Conservation (phyloP, 495 filamentous ascomycete genomes). For the Melanomma pulvis-pyrius region DNA sequence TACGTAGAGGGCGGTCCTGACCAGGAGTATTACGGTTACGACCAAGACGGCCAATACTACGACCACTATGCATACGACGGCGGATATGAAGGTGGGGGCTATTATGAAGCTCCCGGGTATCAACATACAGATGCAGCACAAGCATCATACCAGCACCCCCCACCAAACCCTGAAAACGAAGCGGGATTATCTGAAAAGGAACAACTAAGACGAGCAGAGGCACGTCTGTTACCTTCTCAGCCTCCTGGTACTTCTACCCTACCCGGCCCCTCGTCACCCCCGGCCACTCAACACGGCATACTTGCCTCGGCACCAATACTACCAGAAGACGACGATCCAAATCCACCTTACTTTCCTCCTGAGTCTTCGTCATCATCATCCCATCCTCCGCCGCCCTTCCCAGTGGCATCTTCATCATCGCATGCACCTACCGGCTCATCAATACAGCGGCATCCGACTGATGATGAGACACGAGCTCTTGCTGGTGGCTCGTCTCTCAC, state of each 20-base stretch:
- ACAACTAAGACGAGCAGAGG: conserved; percentile 45
- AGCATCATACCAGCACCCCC: neutral
- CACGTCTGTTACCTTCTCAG: conserved; percentile 44
- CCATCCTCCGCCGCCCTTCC: neutral
- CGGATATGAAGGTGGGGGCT: neutral
- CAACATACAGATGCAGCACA: neutral
- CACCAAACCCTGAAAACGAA: conserved; percentile 24
- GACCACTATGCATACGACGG: conserved; percentile 27
- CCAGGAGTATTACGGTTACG: conserved; percentile 46
- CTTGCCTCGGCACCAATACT: conserved; percentile 40
- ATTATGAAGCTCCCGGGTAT: conserved; percentile 29
- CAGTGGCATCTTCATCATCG: neutral
- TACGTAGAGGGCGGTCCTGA: conserved; percentile 9
- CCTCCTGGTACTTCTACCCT: conserved; percentile 36
- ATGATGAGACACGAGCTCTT: conserved; percentile 1
- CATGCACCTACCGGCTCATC: neutral
- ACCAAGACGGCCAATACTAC: conserved; percentile 42
- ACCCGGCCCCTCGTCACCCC: conserved; percentile 19
- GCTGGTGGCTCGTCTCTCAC: conserved; percentile 3
- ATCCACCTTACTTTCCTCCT: conserved; percentile 18
- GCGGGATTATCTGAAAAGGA: conserved; percentile 46
- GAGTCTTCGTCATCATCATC: conserved; percentile 15
- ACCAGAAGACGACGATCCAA: conserved; percentile 31
- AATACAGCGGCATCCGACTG: neutral
- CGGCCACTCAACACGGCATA: conserved; percentile 11